Conservation (phyloP, 2,329 filamentous ascomycete species). For the Monosporascus sp. region DNA sequence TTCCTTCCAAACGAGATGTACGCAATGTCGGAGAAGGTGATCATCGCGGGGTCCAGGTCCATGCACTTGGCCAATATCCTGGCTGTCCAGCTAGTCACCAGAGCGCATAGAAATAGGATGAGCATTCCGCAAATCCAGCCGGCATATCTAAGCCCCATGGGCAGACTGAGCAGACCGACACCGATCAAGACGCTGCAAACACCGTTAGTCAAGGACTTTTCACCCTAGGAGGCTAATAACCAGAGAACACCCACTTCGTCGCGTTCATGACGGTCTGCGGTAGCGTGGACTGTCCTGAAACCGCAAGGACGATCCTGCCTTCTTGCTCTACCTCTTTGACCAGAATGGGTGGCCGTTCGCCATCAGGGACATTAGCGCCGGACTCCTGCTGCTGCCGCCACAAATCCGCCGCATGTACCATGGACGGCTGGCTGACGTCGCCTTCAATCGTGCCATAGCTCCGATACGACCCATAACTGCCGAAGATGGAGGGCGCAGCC, state of each 20-base stretch:
- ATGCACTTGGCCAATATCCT: constrained; percentile 82
- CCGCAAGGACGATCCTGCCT: constrained; percentile 75
- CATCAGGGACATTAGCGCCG: constrained; percentile 42
- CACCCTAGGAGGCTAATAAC: neutral
- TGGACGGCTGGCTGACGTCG: constrained; percentile 38
- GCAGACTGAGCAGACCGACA: constrained; percentile 82
- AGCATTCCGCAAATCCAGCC: constrained; percentile 81
- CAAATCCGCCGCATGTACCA: constrained; percentile 45
- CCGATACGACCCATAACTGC: constrained; percentile 59
- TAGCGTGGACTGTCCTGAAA: constrained; percentile 90
- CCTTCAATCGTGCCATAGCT: constrained; percentile 52
- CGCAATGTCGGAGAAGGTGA: constrained; percentile 91
- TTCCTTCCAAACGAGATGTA: constrained; percentile 83
- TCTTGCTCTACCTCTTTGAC: constrained; percentile 87
- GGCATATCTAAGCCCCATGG: constrained; percentile 79
- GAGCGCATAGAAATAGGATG: constrained; percentile 68
- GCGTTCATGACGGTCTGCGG: constrained; percentile 97
- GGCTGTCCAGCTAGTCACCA: constrained; percentile 80
- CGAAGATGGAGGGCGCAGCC: constrained; percentile 63
- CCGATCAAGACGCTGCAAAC: constrained; percentile 67
- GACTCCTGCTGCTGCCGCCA: constrained; percentile 50
- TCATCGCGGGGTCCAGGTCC: constrained; percentile 75
- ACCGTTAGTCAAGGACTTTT: constrained; percentile 1
- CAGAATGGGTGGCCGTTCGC: constrained; percentile 68
- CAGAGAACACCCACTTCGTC: constrained; percentile 54